Percentiles rank a stretch among this genome's conserved stretches.
Conservation (phyloP, 768 basidiomycete genomes). For the Suillus discolor region DNA sequence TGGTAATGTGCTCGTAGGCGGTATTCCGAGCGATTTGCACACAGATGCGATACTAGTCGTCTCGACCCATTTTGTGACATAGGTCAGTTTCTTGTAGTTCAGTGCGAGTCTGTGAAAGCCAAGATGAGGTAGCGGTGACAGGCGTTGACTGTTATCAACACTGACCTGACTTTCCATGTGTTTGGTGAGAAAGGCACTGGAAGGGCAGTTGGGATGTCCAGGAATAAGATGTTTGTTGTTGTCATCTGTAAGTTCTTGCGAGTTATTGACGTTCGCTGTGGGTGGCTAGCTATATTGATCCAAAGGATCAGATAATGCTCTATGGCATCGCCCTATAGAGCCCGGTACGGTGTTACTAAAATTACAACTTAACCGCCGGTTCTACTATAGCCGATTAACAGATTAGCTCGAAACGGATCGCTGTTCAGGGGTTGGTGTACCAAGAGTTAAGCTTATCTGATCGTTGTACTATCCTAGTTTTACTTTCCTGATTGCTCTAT, state of each 20-base stretch:
- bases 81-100: constrained; percentile 32
- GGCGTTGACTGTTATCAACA: background rate
- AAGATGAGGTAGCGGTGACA: background rate
- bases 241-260: background rate
- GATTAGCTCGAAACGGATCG: too few relatives aligned
- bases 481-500: too few relatives aligned
- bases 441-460: too few relatives aligned
- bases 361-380: too few relatives aligned
- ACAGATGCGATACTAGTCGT: constrained; percentile 26
- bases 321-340: too few relatives aligned
- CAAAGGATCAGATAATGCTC: background rate
- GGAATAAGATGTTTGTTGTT: constrained; percentile 13
- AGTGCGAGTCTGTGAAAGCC: constrained; percentile 19
- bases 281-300: background rate
- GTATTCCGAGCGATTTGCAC: constrained; percentile 26
- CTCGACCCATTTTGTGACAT: constrained; percentile 29
- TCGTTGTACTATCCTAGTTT: too few relatives aligned
- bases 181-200: constrained; percentile 14
- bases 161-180: constrained; percentile 17
- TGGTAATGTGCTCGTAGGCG: constrained; percentile 29
- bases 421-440: too few relatives aligned
- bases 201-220: constrained; percentile 15
- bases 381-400: too few relatives aligned
- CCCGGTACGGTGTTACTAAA: too few relatives aligned
- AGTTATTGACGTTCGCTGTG: background rate